Percentiles rank a stretch among this genome's conserved stretches.
phyloP scores from a whole-genome alignment of 352 stramenopile species.

The Globisporangium parvum region DNA sequence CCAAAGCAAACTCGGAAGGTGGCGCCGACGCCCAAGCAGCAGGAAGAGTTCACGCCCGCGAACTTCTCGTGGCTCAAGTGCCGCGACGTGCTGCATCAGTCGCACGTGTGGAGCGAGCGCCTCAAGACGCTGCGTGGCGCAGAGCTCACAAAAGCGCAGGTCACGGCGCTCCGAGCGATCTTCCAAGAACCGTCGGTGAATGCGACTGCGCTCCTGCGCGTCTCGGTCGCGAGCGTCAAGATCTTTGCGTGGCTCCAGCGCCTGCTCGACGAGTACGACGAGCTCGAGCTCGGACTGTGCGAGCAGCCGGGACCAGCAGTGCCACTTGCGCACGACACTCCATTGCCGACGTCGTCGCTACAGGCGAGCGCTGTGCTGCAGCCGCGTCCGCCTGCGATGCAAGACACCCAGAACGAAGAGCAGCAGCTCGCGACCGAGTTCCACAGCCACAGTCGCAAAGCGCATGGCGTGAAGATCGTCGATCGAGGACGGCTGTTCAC shows the following conservation, averaged over 20 bases:
- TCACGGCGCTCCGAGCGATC: slow-evolving; percentile 40
- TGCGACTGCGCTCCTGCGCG: slow-evolving; percentile 42
- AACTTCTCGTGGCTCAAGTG: slow-evolving; percentile 62
- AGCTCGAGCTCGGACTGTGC: slow-evolving; percentile 40
- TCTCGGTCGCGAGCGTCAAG: slow-evolving; percentile 51
- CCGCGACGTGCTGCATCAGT: slow-evolving; percentile 51
- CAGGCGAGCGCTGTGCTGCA: slow-evolving; percentile 3
- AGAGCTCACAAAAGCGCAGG: slow-evolving; percentile 38
- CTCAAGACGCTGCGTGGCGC: slow-evolving; percentile 32
- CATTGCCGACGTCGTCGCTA: not conserved
- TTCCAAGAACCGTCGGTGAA: slow-evolving; percentile 58
- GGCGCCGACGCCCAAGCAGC: slow-evolving; percentile 31
- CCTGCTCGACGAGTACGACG: slow-evolving; percentile 53
- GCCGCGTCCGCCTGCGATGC: slow-evolving; percentile 4
- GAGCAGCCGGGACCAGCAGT: not conserved
- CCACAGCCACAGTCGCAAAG: slow-evolving; percentile 8
- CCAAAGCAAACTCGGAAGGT: slow-evolving; percentile 28
- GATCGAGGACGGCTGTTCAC: slow-evolving; percentile 40
- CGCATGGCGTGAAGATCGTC: slow-evolving; percentile 33
- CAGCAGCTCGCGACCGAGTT: slow-evolving; percentile 11
- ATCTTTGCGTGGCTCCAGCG: slow-evolving; percentile 57
- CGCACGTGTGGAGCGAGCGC: slow-evolving; percentile 32
- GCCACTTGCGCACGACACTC: not conserved
- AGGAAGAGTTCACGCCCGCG: slow-evolving; percentile 46
- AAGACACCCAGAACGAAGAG: slow-evolving; percentile 4